These are phyloP conservation scores for Coemansia interrupta DNA, from an alignment of 192 early-diverging fungal genomes.

Conservation along the genomic window DNA sequence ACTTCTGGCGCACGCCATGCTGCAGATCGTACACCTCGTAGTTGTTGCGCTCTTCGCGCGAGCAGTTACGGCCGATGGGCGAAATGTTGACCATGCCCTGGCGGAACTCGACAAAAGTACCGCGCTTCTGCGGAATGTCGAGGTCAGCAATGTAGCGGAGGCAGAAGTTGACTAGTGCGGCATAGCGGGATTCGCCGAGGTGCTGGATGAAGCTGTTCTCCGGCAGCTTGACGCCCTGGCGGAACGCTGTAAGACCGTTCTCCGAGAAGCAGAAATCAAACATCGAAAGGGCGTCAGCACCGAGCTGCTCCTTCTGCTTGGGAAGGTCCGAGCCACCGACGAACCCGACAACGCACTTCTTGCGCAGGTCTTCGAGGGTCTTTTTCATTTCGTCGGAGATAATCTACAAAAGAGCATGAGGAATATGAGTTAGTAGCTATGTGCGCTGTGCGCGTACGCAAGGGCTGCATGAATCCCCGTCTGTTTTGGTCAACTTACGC, in stretches of 20 bases:
- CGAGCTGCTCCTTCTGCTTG: slow-evolving; percentile 97
- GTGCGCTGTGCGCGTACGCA: neutral
- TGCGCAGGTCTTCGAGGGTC: slow-evolving; percentile 74
- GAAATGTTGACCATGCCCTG: slow-evolving; percentile 99
- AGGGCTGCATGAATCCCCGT: neutral
- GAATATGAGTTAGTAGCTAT: neutral
- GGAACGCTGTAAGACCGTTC: slow-evolving; percentile 95
- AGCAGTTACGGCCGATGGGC: slow-evolving; percentile 94
- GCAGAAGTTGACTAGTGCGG: slow-evolving; percentile 87
- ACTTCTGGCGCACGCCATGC: slow-evolving; percentile 79
- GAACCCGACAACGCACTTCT: slow-evolving; percentile 91
- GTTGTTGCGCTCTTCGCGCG: slow-evolving; percentile 80
- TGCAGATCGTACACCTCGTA: slow-evolving; percentile 88
- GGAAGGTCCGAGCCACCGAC: slow-evolving; percentile 91
- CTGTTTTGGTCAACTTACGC: slow-evolving; percentile 55
- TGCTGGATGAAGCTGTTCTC: slow-evolving; percentile 83
- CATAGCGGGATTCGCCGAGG: slow-evolving; percentile 91
- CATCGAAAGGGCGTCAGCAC: slow-evolving; percentile 61
- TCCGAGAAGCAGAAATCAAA: slow-evolving; percentile 98
- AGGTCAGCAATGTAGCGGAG: slow-evolving; percentile 93
- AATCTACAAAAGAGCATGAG: slow-evolving; percentile 41
- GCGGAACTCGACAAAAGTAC: slow-evolving; percentile 97
- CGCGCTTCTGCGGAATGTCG: slow-evolving; percentile 91
- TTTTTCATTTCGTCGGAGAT: slow-evolving; percentile 77
- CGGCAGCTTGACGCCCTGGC: slow-evolving; percentile 59